phyloP scores from a whole-genome alignment of 208 protist genomes.

The Strigomonas culicis region DNA sequence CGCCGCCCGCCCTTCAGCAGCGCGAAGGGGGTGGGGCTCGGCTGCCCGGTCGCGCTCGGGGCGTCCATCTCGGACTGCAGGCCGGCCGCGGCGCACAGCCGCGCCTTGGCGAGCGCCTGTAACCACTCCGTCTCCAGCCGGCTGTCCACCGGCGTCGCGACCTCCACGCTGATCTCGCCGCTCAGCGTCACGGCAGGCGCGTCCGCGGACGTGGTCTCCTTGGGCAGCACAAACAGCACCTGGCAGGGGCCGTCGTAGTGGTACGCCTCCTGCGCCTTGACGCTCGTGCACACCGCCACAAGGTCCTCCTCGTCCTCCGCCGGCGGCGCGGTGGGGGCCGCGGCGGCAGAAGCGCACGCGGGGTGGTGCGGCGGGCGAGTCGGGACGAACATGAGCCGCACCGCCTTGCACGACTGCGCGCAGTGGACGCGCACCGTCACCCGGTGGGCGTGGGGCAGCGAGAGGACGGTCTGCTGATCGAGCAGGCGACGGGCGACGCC shows the following conservation, averaged over 20 bases:
- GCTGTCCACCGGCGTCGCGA: constrained; percentile 27
- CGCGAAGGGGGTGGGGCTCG: background rate
- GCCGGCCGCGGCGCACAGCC: constrained; percentile 20
- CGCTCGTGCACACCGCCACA: background rate
- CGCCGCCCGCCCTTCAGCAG: background rate
- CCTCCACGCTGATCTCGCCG: constrained; percentile 35
- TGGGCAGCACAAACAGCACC: background rate
- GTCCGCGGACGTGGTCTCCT: constrained; percentile 13
- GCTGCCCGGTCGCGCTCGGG: background rate
- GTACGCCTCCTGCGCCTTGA: background rate
- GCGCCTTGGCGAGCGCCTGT: constrained; percentile 17
- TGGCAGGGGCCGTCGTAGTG: constrained; percentile 22
- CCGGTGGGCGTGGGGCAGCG: background rate
- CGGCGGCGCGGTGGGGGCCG: background rate
- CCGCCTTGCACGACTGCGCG: background rate
- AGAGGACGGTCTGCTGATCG: background rate
- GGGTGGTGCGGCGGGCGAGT: background rate
- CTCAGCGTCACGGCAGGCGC: constrained; percentile 13
- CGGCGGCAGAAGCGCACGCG: no score
- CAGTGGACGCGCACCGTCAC: background rate
- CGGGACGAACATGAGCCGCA: background rate
- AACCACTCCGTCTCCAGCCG: constrained; percentile 24
- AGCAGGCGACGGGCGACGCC: background rate
- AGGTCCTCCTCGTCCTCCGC: constrained; percentile 12
- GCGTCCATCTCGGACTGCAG: constrained; percentile 23